Conservation (phyloP, 75 land plant genomes). For the Ceratopteris richardii region DNA sequence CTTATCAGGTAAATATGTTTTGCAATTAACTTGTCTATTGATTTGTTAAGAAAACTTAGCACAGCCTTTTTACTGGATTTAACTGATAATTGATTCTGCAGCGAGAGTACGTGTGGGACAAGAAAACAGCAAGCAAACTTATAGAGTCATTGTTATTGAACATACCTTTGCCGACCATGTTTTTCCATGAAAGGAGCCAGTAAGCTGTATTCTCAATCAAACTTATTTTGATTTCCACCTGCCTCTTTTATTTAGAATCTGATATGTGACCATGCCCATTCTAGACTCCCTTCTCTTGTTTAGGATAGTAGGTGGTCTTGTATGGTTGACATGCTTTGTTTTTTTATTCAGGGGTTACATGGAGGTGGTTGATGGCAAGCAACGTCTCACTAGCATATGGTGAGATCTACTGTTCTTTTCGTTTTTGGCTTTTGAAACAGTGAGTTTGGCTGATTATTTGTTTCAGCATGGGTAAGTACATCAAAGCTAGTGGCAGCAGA, state of each 20-base stretch:
- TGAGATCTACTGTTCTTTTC: too few relatives aligned
- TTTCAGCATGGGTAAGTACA: too few relatives aligned
- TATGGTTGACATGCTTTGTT: too few relatives aligned
- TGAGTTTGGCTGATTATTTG: too few relatives aligned
- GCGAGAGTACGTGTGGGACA: conserved; percentile 14
- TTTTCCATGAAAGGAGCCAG: conserved; percentile 15
- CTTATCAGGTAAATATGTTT: conserved; percentile 7
- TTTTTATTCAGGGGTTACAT: conserved; percentile 6
- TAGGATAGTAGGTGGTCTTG: too few relatives aligned
- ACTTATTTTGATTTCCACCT: too few relatives aligned
- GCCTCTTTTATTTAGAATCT: too few relatives aligned
- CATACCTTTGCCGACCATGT: conserved; percentile 12
- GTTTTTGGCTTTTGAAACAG: too few relatives aligned
- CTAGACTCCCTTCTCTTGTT: too few relatives aligned
- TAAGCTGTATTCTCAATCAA: neutral
- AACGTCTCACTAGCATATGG: conserved; percentile 13
- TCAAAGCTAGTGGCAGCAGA: too few relatives aligned
- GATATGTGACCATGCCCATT: too few relatives aligned
- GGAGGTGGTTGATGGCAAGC: conserved; percentile 14
- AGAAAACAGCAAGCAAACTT: conserved; percentile 13
- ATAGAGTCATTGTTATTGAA: conserved; percentile 9
- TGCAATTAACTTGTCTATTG: neutral
- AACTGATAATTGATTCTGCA: conserved; percentile 4
- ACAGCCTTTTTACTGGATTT: too few relatives aligned
- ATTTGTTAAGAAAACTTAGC: neutral